Conservation (phyloP, 805 yeast genomes). For the Yarrowia sp. region DNA sequence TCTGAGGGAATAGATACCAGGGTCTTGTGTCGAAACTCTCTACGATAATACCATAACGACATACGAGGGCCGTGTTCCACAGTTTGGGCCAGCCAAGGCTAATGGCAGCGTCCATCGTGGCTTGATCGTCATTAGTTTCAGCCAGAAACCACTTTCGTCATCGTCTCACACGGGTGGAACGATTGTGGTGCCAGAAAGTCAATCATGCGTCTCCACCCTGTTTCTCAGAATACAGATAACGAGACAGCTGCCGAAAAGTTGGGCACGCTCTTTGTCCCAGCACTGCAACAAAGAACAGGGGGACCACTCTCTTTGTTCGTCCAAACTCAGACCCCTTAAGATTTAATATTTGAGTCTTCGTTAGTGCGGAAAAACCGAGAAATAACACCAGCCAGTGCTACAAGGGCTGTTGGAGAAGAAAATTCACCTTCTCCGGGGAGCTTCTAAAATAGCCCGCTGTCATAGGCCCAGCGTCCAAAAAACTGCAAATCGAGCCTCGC, state of each 20-base stretch:
- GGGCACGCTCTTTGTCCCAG: constrained; percentile 5
- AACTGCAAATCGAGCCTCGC: not conserved
- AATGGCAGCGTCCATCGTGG: not conserved
- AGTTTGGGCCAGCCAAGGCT: too few species aligned
- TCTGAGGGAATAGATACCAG: too few species aligned
- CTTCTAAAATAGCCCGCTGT: not conserved
- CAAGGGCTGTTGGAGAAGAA: too few species aligned
- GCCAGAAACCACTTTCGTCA: constrained; percentile 3
- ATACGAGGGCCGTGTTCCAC: too few species aligned
- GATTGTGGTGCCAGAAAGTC: constrained; percentile 26
- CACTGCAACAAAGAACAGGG: constrained; percentile 20
- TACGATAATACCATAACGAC: too few species aligned
- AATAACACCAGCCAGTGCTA: not conserved
- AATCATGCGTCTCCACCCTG: constrained; percentile 34
- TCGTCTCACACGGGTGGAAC: constrained; percentile 1
- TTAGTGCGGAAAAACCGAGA: constrained; percentile 29
- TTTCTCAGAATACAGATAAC: not conserved
- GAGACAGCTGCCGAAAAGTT: constrained; percentile 19
- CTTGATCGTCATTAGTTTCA: constrained; percentile 26
- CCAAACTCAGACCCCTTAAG: not conserved
- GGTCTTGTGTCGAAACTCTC: too few species aligned
- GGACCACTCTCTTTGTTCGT: not conserved
- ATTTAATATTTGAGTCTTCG: not conserved
- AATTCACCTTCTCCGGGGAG: not conserved
- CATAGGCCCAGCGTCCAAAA: not conserved